phyloP scores from a whole-genome alignment of 179 eudicot genomes.

The Spinacia oleracea region DNA sequence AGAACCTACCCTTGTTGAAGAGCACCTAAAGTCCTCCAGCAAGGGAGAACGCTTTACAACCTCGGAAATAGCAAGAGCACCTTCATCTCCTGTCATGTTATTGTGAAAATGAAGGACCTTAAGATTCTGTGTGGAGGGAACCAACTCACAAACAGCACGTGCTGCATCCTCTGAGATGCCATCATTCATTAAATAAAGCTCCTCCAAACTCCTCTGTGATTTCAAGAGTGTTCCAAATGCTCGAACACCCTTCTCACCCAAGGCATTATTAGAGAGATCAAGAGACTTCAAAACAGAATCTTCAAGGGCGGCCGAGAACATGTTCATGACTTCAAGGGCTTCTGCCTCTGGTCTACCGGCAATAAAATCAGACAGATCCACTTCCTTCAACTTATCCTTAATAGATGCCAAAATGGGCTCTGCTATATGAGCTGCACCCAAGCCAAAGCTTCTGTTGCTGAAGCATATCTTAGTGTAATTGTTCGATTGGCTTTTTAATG shows the following conservation, averaged over 20 bases:
- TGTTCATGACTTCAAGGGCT: slow-evolving; percentile 70
- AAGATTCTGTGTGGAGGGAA: slow-evolving; percentile 62
- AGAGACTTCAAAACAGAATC: slow-evolving; percentile 51
- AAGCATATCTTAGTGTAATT: slow-evolving; percentile 59
- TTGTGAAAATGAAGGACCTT: slow-evolving; percentile 69
- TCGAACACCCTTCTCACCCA: slow-evolving; percentile 74
- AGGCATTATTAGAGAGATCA: slow-evolving; percentile 66
- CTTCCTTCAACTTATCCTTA: slow-evolving; percentile 56
- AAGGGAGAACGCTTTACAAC: slow-evolving; percentile 51
- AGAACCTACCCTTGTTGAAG: slow-evolving; percentile 63
- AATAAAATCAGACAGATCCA: slow-evolving; percentile 66
- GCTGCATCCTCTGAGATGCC: slow-evolving; percentile 79
- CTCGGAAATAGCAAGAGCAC: slow-evolving; percentile 60
- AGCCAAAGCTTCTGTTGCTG: slow-evolving; percentile 70
- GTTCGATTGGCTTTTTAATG: slow-evolving; percentile 49
- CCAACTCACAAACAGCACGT: slow-evolving; percentile 59
- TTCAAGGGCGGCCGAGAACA: slow-evolving; percentile 60
- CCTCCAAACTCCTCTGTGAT: slow-evolving; percentile 58
- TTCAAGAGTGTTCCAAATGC: slow-evolving; percentile 58
- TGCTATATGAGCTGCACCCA: slow-evolving; percentile 59
- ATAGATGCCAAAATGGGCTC: slow-evolving; percentile 51
- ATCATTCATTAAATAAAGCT: slow-evolving; percentile 67
- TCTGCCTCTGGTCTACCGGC: slow-evolving; percentile 74
- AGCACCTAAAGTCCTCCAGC: slow-evolving; percentile 64
- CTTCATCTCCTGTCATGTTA: slow-evolving; percentile 81